Evolutionary conservation across 495 filamentous ascomycete species (phyloP), one percentile per base, ranked within the genome.

Genomic region (Hypoxylon rickii): DNA sequence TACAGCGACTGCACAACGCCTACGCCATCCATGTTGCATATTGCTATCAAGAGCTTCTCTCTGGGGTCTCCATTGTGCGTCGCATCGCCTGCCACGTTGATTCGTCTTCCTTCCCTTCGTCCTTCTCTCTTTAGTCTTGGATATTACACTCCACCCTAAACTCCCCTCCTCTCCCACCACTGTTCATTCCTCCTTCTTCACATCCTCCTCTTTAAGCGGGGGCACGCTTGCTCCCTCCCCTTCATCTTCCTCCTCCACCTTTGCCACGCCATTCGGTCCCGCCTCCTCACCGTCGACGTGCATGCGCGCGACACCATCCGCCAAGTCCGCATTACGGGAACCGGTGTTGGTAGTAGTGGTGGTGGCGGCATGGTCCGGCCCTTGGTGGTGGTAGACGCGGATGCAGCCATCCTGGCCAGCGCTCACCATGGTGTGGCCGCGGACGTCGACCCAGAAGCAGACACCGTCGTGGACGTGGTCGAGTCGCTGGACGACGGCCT

Each of bases 391-490:
- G 42, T 67, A 79, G 1, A 80, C 70, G 41, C 66, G 70, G 43
- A 80, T 70, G 7, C 50, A 48, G 36, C 67, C 58, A 46, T 80
- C 76, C 59, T 76, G 68, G 3, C 77, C 77, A 7, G 68, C 64
- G 49, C 75, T 80, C 12, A 74, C 76, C 75, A 80, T 77, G 11
- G 66, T 70, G 39, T 68, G 61, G 16, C 70, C 70, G 55, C 71
- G 49, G 5, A 77, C 70, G 40, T 96, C 90, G 22, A 96, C 90
- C 60, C 89, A 89, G 46, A 96, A 78, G 13, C 96, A 92, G n/a
- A 86, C 84, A 31, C 87, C 89, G 2, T 84, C 75, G 67, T 97
- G 94, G 10, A 86, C 83, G 12, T 86, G 72, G 21, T 70, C 68
- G 39, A 85, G 69, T 20, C 80, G 74, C 76, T 96, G 91, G 13